A percentile compares a stretch with the other conserved stretches of the same genome.
phyloP scores from a whole-genome alignment of 495 filamentous ascomycete species.

The Penicillium arizonense region DNA sequence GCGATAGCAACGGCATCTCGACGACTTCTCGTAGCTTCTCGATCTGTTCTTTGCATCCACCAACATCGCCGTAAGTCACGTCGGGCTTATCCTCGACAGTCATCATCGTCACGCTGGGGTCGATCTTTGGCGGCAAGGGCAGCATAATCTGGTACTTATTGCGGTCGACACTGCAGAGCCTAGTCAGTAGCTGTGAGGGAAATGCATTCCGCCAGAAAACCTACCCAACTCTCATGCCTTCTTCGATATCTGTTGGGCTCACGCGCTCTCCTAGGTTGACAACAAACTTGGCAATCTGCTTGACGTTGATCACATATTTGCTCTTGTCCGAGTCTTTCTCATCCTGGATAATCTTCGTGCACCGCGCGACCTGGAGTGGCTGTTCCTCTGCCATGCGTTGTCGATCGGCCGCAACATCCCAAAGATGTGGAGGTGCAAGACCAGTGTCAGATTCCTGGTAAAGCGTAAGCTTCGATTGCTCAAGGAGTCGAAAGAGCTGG shows the following conservation, averaged over 20 bases:
- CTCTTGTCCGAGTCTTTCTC: conserved; percentile 96
- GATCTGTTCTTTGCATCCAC: conserved; percentile 98
- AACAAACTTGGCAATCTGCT: conserved; percentile 99
- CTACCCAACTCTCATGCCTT: conserved; percentile 95
- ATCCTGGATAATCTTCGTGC: conserved; percentile 98
- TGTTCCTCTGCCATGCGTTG: conserved; percentile 99
- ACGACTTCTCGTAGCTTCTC: conserved; percentile 98
- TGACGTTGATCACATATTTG: conserved; percentile 99
- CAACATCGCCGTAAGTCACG: conserved; percentile 98
- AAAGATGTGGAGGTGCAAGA: conserved; percentile 95
- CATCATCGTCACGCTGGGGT: conserved; percentile 99
- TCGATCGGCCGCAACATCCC: conserved; percentile 96
- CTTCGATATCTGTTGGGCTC: conserved; percentile 97
- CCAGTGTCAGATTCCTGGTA: conserved; percentile 94
- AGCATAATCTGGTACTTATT: conserved; percentile 99
- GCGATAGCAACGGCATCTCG: conserved; percentile 94
- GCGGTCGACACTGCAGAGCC: conserved; percentile 72
- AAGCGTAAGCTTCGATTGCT: conserved; percentile 23
- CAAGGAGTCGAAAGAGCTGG: conserved; percentile 11
- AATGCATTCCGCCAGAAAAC: conserved; percentile 12
- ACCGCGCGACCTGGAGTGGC: conserved; percentile 93
- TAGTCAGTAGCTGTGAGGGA: conserved; percentile 12
- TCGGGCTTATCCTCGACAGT: conserved; percentile 99
- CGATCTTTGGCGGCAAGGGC: conserved; percentile 97
- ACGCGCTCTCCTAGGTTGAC: conserved; percentile 97